Evolutionary conservation across 345 rosid genomes (phyloP), one percentile per base, ranked within the genome.

Genomic region (Boechera stricta): DNA sequence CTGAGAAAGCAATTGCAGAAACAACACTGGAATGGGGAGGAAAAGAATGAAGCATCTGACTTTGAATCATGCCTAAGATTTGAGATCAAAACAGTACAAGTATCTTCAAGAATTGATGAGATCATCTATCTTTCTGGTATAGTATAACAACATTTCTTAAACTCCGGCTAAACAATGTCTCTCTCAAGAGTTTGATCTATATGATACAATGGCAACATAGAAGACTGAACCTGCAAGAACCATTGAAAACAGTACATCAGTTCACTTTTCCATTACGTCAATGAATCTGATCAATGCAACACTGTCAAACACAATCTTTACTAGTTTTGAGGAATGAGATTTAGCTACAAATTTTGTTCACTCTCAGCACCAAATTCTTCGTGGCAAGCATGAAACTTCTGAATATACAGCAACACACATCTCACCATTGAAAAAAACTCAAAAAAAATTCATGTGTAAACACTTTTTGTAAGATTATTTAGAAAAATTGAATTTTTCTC

Each of bases 171-270:
- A 52, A 69, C 47, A 42, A 52, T 28, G 63, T 69, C 28, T 62
- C 65, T 77, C 36, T 75, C 75, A 55, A n/a, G 65, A 62, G 63
- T 51, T 21, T 76, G 21, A 29, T 52, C 79, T 61, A 68, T 55
- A 60, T 68, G 67, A 75, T 75, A 53, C 63, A 68, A 76, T 41
- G 74, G 63, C 38, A 76, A 51, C 79, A 59, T 67, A 16, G 67
- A 59, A 11, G 68, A 59, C 16, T 47, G n/a, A 48, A 51, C 69
- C 79, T 76, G 68, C 69, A 68, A 51, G 5, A 18, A 33, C 33
- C 53, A 67, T 57, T 35, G 10, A 8, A 18, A 58, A 38, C 28
- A 21, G 24, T 21, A 28, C 45, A 36, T 74, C 3, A 74, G 10
- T 24, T 49, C 68, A 35, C 28, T 26, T 51, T 33, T 42, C 32